Percentiles rank a stretch among this genome's conserved stretches.
Evolutionary conservation across 306 rosid genomes (phyloP).

Genomic region (Albizia julibrissin): DNA sequence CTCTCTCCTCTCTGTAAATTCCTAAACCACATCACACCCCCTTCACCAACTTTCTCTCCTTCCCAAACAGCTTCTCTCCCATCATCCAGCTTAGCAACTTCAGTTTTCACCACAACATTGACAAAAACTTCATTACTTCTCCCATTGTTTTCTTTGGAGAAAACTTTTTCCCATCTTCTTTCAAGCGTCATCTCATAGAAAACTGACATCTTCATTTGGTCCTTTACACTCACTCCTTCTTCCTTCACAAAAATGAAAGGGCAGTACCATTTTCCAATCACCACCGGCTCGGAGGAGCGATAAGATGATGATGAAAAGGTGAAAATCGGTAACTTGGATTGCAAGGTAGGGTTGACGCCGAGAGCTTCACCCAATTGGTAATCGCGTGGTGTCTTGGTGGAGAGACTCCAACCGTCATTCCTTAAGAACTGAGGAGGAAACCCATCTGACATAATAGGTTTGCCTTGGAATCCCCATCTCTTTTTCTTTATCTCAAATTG

Average conservation of each 20-base stretch:
- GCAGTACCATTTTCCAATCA: slow-evolving; percentile 60
- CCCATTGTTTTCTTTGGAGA: neutral
- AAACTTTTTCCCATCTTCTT: neutral
- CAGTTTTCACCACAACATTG: neutral
- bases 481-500: slow-evolving; percentile 33
- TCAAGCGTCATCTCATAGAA: neutral
- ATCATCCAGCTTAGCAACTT: neutral
- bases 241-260: slow-evolving; percentile 11
- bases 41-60: neutral
- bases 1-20: neutral
- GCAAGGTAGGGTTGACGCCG: slow-evolving; percentile 42
- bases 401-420: slow-evolving; percentile 34
- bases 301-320: slow-evolving; percentile 13
- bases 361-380: slow-evolving; percentile 44
- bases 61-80: slow-evolving; percentile 1
- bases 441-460: slow-evolving; percentile 43
- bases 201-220: neutral
- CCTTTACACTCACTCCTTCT: neutral
- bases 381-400: neutral
- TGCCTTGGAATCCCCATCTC: slow-evolving; percentile 33
- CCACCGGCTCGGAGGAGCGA: slow-evolving; percentile 32
- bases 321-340: slow-evolving; percentile 42
- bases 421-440: slow-evolving; percentile 41
- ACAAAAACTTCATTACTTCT: neutral
- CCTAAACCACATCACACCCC: neutral